Evolutionary conservation across 176 grass and related monocot species (phyloP), one percentile per base, ranked within the genome.

Genomic region (Phyllostachys edulis): DNA sequence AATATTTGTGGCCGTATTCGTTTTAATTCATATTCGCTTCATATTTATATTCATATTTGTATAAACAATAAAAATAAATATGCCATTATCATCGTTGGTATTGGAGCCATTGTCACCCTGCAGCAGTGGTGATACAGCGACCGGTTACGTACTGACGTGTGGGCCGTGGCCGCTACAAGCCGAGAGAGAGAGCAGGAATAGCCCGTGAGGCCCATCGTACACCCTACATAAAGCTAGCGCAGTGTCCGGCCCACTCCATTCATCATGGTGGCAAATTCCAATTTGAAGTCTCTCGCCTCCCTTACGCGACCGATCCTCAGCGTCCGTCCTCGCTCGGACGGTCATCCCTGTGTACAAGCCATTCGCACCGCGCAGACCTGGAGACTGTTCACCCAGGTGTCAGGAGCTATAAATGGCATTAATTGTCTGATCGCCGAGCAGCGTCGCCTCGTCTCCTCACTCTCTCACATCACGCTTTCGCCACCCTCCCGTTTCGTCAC

Each of bases 181-280:
- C 5, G 24, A 14, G 4, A 15, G 46, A 15, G 6, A 27, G 55
- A 2, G 15, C 4, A 16, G 5, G 14, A 14, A 21, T 29, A 18
- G 1, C 69, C 20, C 41, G 16, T 51, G 71, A 32, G 62, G 13
- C 70, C 29, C 10, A 61, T 61, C 4, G 57, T 23, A 23, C 55
- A 1, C 7, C 57, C n/a, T 12, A 0, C 57, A 5, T 4, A 23
- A 23, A 23, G 55, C 55, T 23, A 5, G 9, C 1, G 11, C 56
- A 2, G 7, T 10, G 56, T 24, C 10, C 14, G 63, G 71, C 57
- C 69, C 87, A 75, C 57, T 71, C 7, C 29, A 29, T 29, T 1
- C 39, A 57, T 37, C 59, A 9, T 6, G 62, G 78, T 70, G 63
- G 88, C 46, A 24, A 86, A 90, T 21, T 90, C 71, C 78, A 57